phyloP scores from a whole-genome alignment of 2,329 filamentous ascomycete genomes.

The Tolypocladium capitatum region DNA sequence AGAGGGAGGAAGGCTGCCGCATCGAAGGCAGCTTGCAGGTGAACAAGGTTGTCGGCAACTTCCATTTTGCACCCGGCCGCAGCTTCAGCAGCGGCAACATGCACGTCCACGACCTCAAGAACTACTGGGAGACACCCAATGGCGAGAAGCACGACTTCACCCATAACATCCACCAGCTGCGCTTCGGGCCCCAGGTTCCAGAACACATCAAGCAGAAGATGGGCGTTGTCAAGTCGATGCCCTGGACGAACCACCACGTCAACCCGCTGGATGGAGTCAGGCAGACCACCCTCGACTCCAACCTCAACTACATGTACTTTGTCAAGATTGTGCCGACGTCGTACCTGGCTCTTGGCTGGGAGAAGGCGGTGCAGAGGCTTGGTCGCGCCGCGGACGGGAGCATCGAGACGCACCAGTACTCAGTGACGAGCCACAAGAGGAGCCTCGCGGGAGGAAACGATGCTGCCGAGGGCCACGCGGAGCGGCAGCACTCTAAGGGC shows the following conservation, averaged over 20 bases:
- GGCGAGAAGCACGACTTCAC: conserved; percentile 71
- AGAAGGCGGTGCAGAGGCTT: conserved; percentile 35
- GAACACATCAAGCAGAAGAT: conserved; percentile 52
- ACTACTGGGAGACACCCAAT: conserved; percentile 69
- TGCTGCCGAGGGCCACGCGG: conserved; percentile 75
- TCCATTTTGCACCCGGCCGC: conserved; percentile 92
- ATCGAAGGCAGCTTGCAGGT: conserved; percentile 86
- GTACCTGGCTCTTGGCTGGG: conserved; percentile 85
- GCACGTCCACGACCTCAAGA: conserved; percentile 95
- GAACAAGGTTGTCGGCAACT: conserved; percentile 98
- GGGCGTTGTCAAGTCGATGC: conserved; percentile 33
- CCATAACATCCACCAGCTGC: conserved; percentile 75
- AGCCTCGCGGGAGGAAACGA: conserved; percentile 76
- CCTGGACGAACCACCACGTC: conserved; percentile 79
- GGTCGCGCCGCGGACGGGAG: conserved; percentile 53
- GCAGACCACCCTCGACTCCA: conserved; percentile 67
- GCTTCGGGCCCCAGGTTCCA: conserved; percentile 86
- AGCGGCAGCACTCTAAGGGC: conserved; percentile 76
- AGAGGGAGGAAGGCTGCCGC: conserved; percentile 84
- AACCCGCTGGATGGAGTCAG: conserved; percentile 77
- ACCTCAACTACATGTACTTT: conserved; percentile 98
- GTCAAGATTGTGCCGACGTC: conserved; percentile 95
- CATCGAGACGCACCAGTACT: conserved; percentile 96
- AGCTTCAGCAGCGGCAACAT: conserved; percentile 94
- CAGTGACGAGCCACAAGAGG: conserved; percentile 90